phyloP scores from a whole-genome alignment of 768 basidiomycete species.

The Rossbeevera mucosa region DNA sequence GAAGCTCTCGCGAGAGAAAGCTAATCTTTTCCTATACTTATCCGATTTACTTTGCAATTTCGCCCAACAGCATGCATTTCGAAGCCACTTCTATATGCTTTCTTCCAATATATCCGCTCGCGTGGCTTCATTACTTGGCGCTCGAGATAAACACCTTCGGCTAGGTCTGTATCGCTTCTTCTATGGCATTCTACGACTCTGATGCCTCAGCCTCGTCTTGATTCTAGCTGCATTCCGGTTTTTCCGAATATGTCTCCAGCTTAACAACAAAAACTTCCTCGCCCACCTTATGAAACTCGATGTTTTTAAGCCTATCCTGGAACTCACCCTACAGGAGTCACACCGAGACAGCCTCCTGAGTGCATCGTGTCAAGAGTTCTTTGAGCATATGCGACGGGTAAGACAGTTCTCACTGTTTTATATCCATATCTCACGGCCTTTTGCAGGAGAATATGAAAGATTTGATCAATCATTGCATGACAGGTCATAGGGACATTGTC shows the following conservation, averaged over 20 bases:
- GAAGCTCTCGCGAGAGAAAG: slow-evolving; percentile 63
- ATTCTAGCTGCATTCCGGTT: slow-evolving; percentile 82
- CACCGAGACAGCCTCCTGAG: slow-evolving; percentile 87
- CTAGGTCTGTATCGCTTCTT: slow-evolving; percentile 57
- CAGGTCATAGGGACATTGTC: slow-evolving; percentile 61
- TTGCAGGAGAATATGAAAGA: slow-evolving; percentile 83
- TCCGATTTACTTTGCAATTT: slow-evolving; percentile 90
- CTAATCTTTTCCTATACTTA: slow-evolving; percentile 82
- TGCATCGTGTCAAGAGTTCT: slow-evolving; percentile 93
- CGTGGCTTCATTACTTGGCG: slow-evolving; percentile 71
- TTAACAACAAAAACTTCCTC: slow-evolving; percentile 73
- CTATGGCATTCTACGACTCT: slow-evolving; percentile 5
- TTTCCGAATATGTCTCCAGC: slow-evolving; percentile 79
- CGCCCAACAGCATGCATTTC: slow-evolving; percentile 83
- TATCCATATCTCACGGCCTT: slow-evolving; percentile 2
- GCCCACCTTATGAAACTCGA: slow-evolving; percentile 80
- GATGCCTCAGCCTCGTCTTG: slow-evolving; percentile 5
- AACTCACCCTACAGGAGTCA: slow-evolving; percentile 79
- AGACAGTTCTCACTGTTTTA: slow-evolving; percentile 15
- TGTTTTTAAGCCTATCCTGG: slow-evolving; percentile 75
- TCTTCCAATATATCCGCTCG: slow-evolving; percentile 71
- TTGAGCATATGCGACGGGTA: slow-evolving; percentile 87
- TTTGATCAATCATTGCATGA: slow-evolving; percentile 80
- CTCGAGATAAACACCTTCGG: slow-evolving; percentile 87
- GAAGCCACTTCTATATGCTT: slow-evolving; percentile 86